A percentile compares a stretch with the other conserved stretches of the same genome.
phyloP scores from a whole-genome alignment of 1,284 basidiomycete species.

The Puccinia novopanici region DNA sequence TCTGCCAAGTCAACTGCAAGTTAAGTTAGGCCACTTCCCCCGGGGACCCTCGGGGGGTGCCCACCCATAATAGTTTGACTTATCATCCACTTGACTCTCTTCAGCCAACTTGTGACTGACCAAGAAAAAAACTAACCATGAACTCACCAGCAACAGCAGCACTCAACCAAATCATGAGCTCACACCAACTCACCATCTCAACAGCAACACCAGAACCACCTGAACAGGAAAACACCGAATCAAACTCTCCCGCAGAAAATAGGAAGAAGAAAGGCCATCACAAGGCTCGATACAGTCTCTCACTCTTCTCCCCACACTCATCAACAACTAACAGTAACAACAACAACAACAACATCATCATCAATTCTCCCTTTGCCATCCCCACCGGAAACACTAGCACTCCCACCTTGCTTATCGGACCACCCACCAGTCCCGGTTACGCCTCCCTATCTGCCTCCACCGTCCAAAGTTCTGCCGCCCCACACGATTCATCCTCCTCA shows the following conservation, averaged over 20 bases:
- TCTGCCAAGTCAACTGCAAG: too few species aligned
- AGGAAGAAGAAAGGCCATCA: conserved; percentile 38
- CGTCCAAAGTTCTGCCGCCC: neutral
- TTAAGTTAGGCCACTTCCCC: too few species aligned
- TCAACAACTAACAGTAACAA: conserved; percentile 41
- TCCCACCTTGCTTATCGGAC: neutral
- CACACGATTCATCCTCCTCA: neutral
- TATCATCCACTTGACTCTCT: too few species aligned
- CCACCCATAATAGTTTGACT: too few species aligned
- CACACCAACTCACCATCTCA: neutral
- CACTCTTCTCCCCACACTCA: conserved; percentile 8
- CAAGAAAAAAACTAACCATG: neutral
- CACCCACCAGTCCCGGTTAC: neutral
- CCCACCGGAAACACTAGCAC: neutral
- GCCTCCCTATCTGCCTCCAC: neutral
- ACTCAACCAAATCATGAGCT: conserved; percentile 28
- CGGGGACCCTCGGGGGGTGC: too few species aligned
- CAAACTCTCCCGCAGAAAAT: neutral
- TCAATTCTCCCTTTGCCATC: neutral
- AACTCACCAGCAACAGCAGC: conserved; percentile 1
- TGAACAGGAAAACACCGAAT: neutral
- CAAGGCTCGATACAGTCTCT: conserved; percentile 25
- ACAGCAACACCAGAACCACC: neutral
- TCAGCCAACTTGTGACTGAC: too few species aligned
- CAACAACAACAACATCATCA: neutral